phyloP scores from a whole-genome alignment of 2,329 filamentous ascomycete species.

The Aspergillus quadricinctus region DNA sequence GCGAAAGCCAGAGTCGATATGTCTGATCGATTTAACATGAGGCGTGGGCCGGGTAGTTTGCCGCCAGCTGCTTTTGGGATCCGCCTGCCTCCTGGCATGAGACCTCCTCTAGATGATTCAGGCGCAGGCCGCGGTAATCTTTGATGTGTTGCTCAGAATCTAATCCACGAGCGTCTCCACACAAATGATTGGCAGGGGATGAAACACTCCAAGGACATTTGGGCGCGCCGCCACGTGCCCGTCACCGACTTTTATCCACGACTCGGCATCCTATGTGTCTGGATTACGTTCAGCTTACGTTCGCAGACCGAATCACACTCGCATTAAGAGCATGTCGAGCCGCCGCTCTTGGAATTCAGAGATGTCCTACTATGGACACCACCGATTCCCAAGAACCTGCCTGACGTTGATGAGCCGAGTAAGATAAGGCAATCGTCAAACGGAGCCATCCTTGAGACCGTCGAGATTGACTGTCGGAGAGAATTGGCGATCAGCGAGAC shows the following conservation, averaged over 20 bases:
- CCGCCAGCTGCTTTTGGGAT: constrained; percentile 30
- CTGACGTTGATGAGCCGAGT: no score
- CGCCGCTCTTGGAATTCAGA: not conserved
- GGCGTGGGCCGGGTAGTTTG: constrained; percentile 15
- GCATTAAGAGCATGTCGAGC: not conserved
- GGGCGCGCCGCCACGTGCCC: not conserved
- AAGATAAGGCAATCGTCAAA: not conserved
- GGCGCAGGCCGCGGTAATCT: constrained; percentile 17
- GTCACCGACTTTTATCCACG: not conserved
- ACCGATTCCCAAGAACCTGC: not conserved
- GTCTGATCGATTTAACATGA: constrained; percentile 31
- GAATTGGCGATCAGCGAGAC: not conserved
- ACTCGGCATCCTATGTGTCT: not conserved
- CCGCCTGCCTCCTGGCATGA: constrained; percentile 38
- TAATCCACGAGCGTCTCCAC: not conserved
- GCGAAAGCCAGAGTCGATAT: constrained; percentile 81
- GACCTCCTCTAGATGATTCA: constrained; percentile 11
- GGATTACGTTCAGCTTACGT: not conserved
- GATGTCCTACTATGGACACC: not conserved
- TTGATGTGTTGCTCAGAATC: constrained; percentile 3
- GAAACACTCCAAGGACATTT: not conserved
- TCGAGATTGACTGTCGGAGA: not conserved
- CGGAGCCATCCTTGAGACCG: not conserved
- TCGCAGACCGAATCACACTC: not conserved
- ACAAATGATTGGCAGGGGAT: not conserved